Base-by-base conservation (phyloP, 2,329 filamentous ascomycete genomes). In the Xylaria sp. region DNA sequence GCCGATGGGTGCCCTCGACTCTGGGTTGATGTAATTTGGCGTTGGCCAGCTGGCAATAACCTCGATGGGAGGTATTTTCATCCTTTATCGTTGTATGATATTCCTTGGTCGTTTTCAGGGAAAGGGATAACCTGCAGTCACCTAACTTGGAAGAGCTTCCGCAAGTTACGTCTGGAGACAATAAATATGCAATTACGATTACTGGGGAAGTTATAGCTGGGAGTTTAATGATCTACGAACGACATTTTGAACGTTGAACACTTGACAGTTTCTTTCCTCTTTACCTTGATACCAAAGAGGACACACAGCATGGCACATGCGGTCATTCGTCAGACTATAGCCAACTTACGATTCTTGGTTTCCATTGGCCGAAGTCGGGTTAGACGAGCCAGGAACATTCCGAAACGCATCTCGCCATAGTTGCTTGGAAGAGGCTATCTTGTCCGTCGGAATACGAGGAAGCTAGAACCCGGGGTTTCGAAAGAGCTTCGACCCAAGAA, bases 1-100 rank as follows among this genome's bases (percentile, higher is more conserved):
- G 25, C 71, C 74, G 14, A 63, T 60, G 35, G 72, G 72, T 5
- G 74, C 76, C 60, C 70, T 70, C 9, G 69, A 72, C 52, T 73
- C 70, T 14, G 75, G 76, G 61, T 77, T 57, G 52, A 64, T 55
- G 66, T 74, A 72, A 66, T 77, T 74, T 12, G 74, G 70, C 49
- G 63, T 52, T 46, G 77, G 75, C 76, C 76, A 77, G 58, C 65
- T 71, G 31, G 60, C 61, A 17, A 70, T 42, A 33, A 70, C 68
- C 19, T 69, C 66, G 15, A 58, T 12, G 14, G 69, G 64, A 55
- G 72, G 69, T 38, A 72, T 57, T 40, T 52, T 69, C 74, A 76
- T 76, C 4, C 15, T 60, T 17, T n/a, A n/a, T 58, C 11, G n/a
- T 49, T 12, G 5, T 37, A 33, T 19, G 31, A 15, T n/a, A 25